Percentiles rank a stretch among this genome's conserved stretches.
Evolutionary conservation across 352 stramenopile species (phyloP).

Genomic region (Phytopythium sindhum): DNA sequence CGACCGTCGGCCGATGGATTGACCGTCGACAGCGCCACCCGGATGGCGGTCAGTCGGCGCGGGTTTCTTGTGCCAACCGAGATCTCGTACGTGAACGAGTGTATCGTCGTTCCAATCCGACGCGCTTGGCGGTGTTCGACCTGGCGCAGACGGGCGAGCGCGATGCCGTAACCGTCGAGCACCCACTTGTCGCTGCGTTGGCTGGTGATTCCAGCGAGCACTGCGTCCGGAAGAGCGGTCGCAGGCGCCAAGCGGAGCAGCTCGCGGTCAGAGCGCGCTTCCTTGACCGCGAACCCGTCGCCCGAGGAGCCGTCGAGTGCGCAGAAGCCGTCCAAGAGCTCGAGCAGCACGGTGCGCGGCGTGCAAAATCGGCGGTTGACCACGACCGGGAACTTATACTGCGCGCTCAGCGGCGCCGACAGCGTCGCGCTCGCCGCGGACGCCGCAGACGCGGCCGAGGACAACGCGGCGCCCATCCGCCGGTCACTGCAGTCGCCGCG

Average conservation of each 20-base stretch:
- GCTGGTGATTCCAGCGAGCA: background rate
- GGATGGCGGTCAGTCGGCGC: conserved; percentile 26
- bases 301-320: conserved; percentile 9
- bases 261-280: conserved; percentile 20
- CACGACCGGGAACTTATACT: conserved; percentile 43
- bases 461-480: background rate
- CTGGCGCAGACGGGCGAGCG: conserved; percentile 24
- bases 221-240: conserved; percentile 5
- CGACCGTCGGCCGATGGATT: background rate
- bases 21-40: conserved; percentile 15
- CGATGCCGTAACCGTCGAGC: conserved; percentile 35
- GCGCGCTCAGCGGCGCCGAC: conserved; percentile 23
- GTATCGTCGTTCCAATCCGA: background rate
- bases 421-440: conserved; percentile 26
- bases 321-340: conserved; percentile 41
- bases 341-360: conserved; percentile 26
- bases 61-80: conserved; percentile 27
- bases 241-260: conserved; percentile 29
- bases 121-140: conserved; percentile 5
- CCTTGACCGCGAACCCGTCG: conserved; percentile 22
- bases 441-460: background rate
- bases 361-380: conserved; percentile 40
- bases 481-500: too few species aligned
- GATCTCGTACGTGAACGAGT: conserved; percentile 26
- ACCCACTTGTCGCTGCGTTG: conserved; percentile 23